A percentile compares a stretch with the other conserved stretches of the same genome.
phyloP scores from a whole-genome alignment of 2,329 filamentous ascomycete genomes.

The Microcyclospora pomicola region DNA sequence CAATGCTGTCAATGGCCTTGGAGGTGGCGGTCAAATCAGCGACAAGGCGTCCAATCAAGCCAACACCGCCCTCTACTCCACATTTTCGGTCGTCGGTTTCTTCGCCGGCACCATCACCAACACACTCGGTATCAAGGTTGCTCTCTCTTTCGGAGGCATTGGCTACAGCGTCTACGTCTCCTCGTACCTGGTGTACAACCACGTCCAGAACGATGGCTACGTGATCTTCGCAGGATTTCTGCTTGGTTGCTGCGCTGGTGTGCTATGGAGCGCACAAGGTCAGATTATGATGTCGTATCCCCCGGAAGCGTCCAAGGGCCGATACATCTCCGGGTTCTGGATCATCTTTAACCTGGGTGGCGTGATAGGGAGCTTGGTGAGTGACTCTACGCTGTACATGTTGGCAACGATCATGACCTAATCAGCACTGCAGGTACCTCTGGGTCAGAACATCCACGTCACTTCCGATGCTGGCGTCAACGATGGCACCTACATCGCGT shows the following conservation, averaged over 20 bases:
- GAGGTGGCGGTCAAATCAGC: slow-evolving; percentile 35
- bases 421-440: slow-evolving; percentile 42
- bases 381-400: slow-evolving; percentile 11
- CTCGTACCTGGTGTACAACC: slow-evolving; percentile 56
- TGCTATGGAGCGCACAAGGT: slow-evolving; percentile 72
- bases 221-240: slow-evolving; percentile 63
- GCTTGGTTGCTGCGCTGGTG: slow-evolving; percentile 63
- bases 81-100: slow-evolving; percentile 53
- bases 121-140: slow-evolving; percentile 53
- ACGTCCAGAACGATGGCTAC: slow-evolving; percentile 54
- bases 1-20: slow-evolving; percentile 39
- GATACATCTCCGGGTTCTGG: slow-evolving; percentile 87
- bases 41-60: slow-evolving; percentile 45
- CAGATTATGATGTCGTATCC: slow-evolving; percentile 88
- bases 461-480: slow-evolving; percentile 39
- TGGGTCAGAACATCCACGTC: slow-evolving; percentile 56
- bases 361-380: slow-evolving; percentile 64
- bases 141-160: slow-evolving; percentile 57
- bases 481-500: slow-evolving; percentile 77
- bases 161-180: slow-evolving; percentile 66
- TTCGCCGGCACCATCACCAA: slow-evolving; percentile 63
- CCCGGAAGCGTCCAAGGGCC: slow-evolving; percentile 64
- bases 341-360: slow-evolving; percentile 87
- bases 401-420: background rate
- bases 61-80: slow-evolving; percentile 58